phyloP scores from a whole-genome alignment of 148 eudicot genomes.

The Heliamphora exappendiculata region DNA sequence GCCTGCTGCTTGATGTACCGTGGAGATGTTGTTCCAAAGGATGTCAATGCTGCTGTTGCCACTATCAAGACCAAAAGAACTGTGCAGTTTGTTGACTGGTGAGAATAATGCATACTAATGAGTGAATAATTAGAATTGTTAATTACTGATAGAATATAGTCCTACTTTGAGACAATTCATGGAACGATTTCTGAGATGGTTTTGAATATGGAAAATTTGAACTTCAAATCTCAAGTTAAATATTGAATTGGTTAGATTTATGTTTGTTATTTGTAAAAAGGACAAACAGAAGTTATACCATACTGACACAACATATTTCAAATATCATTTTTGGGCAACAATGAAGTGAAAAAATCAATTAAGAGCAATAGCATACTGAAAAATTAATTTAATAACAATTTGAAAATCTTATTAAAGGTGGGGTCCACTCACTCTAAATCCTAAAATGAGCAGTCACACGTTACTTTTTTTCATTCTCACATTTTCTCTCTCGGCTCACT shows the following conservation, averaged over 20 bases:
- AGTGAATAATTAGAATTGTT: background rate
- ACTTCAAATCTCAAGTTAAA: background rate
- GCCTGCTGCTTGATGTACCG: conserved; percentile 70
- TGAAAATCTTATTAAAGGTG: too few species aligned
- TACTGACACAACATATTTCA: too few species aligned
- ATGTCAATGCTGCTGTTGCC: conserved; percentile 59
- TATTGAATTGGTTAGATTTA: background rate
- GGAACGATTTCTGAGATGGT: background rate
- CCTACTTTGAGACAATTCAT: background rate
- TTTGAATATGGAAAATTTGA: background rate
- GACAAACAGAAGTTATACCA: too few species aligned
- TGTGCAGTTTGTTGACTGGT: conserved; percentile 71
- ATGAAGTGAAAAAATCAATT: too few species aligned
- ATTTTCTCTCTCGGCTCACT: too few species aligned
- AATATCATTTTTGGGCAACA: too few species aligned
- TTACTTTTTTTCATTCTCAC: too few species aligned
- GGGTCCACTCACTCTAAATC: too few species aligned
- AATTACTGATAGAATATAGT: background rate
- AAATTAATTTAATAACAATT: too few species aligned
- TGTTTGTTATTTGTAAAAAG: too few species aligned
- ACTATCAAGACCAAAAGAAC: conserved; percentile 56
- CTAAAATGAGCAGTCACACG: too few species aligned
- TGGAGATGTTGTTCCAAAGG: conserved; percentile 64
- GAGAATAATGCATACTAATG: conserved; percentile 14
- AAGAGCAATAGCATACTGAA: too few species aligned